Percentiles rank a stretch among this genome's conserved stretches.
These are phyloP conservation scores for Daldinia loculata DNA, from an alignment of 495 filamentous ascomycete species.

Conservation along the genomic window DNA sequence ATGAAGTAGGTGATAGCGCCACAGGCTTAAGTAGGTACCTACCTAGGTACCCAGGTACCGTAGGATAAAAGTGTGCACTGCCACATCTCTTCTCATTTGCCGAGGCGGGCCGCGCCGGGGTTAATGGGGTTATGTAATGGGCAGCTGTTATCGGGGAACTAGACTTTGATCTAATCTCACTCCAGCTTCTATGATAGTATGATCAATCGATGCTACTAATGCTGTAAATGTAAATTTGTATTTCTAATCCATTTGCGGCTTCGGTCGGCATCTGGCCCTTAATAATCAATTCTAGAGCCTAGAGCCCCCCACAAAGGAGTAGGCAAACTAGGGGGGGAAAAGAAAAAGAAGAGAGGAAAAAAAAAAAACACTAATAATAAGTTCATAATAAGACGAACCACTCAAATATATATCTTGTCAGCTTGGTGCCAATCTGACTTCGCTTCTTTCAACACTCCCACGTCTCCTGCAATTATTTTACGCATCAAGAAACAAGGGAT, in stretches of 20 bases:
- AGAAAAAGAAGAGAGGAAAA: constrained; percentile 8
- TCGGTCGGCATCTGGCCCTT: constrained; percentile 41
- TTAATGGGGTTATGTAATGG: constrained; percentile 18
- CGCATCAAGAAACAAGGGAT: constrained; percentile 28
- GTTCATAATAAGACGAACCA: constrained; percentile 9
- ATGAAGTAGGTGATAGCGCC: too few species aligned
- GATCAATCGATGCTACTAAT: constrained; percentile 20
- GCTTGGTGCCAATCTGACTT: not conserved
- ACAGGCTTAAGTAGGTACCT: too few species aligned
- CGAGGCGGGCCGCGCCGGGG: constrained; percentile 29
- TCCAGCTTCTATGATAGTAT: constrained; percentile 9
- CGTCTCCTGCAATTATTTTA: constrained; percentile 1
- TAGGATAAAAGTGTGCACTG: constrained; percentile 4
- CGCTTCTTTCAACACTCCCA: constrained; percentile 8
- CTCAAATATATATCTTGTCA: not conserved
- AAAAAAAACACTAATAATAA: constrained; percentile 8
- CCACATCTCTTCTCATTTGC: constrained; percentile 30
- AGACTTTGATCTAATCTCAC: constrained; percentile 2
- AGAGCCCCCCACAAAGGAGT: constrained; percentile 29
- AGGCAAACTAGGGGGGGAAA: constrained; percentile 8
- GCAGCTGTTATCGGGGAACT: constrained; percentile 13
- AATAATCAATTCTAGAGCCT: constrained; percentile 25
- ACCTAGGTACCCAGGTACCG: too few species aligned
- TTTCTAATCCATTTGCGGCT: constrained; percentile 42
- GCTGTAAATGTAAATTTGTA: constrained; percentile 25